These are phyloP conservation scores for Mucor racemosus DNA, from an alignment of 371 early-diverging fungal genomes.

Conservation along the genomic window DNA sequence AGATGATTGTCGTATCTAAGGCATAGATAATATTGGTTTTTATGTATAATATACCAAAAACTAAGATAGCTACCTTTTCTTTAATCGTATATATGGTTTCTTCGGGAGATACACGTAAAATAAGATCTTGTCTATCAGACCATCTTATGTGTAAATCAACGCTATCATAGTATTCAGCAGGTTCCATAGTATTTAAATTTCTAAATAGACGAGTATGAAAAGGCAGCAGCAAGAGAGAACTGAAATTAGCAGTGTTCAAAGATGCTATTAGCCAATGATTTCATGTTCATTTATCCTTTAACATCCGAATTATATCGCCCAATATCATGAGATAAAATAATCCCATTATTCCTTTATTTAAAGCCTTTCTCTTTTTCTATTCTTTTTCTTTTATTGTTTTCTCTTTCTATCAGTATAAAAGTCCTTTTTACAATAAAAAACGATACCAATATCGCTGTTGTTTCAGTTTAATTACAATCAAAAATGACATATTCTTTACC, in stretches of 20 bases:
- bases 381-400: neutral
- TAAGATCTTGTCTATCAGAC: constrained; percentile 48
- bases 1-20: constrained; percentile 30
- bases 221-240: neutral
- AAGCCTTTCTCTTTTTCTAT: neutral
- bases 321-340: neutral
- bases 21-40: neutral
- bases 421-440: neutral
- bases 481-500: constrained; percentile 28
- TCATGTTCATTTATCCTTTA: neutral
- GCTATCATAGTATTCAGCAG: constrained; percentile 39
- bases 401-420: neutral
- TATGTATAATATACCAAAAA: neutral
- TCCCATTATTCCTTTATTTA: constrained; percentile 10
- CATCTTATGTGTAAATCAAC: constrained; percentile 52
- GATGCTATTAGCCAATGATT: neutral
- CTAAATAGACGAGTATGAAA: neutral
- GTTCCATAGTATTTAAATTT: constrained; percentile 13
- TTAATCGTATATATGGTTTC: constrained; percentile 52
- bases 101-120: constrained; percentile 37
- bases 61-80: constrained; percentile 46
- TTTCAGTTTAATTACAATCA: too few species aligned
- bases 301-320: neutral
- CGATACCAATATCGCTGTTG: neutral
- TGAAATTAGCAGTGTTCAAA: neutral